phyloP scores from a whole-genome alignment of 2,329 filamentous ascomycete species.

The Pyricularia sp. region DNA sequence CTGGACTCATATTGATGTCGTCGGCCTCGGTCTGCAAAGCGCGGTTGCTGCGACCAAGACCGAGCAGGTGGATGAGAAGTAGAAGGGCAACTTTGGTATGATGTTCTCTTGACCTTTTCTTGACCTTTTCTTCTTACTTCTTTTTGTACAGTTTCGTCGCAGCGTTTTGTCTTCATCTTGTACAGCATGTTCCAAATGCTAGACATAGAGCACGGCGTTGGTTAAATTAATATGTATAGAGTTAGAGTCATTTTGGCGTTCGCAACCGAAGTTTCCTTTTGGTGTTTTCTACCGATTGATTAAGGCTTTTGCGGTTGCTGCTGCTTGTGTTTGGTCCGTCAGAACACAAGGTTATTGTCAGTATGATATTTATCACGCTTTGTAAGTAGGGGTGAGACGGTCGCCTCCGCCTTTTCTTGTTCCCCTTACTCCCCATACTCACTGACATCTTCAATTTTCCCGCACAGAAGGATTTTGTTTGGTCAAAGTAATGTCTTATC shows the following conservation, averaged over 20 bases:
- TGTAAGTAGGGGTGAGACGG: background rate
- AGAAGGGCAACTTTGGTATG: background rate
- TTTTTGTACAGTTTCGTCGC: background rate
- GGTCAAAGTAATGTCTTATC: background rate
- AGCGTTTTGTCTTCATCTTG: background rate
- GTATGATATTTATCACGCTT: background rate
- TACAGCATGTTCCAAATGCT: background rate
- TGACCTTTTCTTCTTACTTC: background rate
- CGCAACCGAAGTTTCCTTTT: background rate
- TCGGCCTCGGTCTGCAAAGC: constrained; percentile 32
- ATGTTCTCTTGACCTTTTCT: background rate
- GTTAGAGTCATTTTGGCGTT: background rate
- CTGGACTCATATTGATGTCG: constrained; percentile 45
- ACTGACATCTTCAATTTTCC: background rate
- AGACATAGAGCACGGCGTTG: background rate
- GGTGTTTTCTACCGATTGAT: background rate
- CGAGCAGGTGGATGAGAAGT: background rate
- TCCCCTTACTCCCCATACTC: background rate
- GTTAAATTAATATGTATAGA: background rate
- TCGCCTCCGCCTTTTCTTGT: background rate
- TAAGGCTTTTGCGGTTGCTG: too few species aligned
- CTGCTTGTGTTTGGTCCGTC: too few species aligned
- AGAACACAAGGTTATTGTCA: background rate
- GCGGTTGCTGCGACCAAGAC: background rate
- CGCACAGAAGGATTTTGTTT: background rate